phyloP scores from a whole-genome alignment of 2,329 filamentous ascomycete species.

The Venturia pyrina region DNA sequence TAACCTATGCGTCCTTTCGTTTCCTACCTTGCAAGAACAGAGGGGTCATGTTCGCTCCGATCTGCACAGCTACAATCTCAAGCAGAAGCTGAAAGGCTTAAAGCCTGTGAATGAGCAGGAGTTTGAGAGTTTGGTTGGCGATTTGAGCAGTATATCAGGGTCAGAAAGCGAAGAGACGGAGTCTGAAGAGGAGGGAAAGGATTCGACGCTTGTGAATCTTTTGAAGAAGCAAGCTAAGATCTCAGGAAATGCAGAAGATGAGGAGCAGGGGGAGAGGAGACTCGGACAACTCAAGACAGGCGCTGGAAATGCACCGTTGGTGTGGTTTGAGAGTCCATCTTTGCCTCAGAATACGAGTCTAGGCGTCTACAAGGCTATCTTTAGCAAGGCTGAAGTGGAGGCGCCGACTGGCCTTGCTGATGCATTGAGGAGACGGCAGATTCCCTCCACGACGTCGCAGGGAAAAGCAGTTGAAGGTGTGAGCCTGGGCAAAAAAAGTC shows the following conservation, averaged over 20 bases:
- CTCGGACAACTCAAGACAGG: slow-evolving; percentile 38
- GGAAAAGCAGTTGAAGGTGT: background rate
- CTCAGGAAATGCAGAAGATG: slow-evolving; percentile 34
- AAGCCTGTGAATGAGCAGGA: slow-evolving; percentile 66
- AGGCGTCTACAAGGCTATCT: slow-evolving; percentile 75
- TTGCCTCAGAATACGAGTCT: slow-evolving; percentile 71
- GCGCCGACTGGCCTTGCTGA: slow-evolving; percentile 52
- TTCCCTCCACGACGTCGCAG: slow-evolving; percentile 44
- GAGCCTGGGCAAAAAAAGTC: slow-evolving; percentile 44
- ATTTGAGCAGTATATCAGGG: slow-evolving; percentile 82
- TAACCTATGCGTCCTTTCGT: slow-evolving; percentile 65
- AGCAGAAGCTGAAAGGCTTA: slow-evolving; percentile 71
- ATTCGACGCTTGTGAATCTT: slow-evolving; percentile 63
- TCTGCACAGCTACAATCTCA: slow-evolving; percentile 87
- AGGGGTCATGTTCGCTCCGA: slow-evolving; percentile 81
- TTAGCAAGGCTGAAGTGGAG: slow-evolving; percentile 62
- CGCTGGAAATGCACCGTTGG: slow-evolving; percentile 59
- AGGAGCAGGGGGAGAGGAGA: slow-evolving; percentile 38
- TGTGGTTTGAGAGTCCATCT: slow-evolving; percentile 75
- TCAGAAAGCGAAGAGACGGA: slow-evolving; percentile 66
- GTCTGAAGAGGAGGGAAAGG: slow-evolving; percentile 56
- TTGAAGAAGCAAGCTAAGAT: slow-evolving; percentile 76
- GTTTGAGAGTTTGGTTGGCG: slow-evolving; percentile 76
- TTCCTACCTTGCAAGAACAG: slow-evolving; percentile 67
- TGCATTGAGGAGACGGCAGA: slow-evolving; percentile 65